These are phyloP conservation scores for Mychonastes homosphaera DNA, from an alignment of 139 green algal species.

Conservation along the genomic window DNA sequence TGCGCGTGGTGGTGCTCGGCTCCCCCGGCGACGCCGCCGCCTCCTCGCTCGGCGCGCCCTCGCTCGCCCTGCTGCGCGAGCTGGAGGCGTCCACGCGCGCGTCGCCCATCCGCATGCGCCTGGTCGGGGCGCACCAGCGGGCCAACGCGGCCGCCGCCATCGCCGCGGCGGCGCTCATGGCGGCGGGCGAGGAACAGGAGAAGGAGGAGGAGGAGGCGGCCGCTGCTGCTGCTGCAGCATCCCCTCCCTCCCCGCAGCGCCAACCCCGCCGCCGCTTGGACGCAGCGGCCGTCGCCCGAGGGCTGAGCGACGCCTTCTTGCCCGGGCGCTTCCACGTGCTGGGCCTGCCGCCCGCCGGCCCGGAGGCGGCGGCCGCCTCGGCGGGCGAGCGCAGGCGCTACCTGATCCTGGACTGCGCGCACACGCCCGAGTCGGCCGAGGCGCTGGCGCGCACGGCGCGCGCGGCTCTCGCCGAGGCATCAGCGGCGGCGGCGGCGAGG, in stretches of 20 bases:
- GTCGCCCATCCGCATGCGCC: conserved; percentile 15
- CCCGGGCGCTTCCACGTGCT: conserved; percentile 62
- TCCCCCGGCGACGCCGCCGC: neutral
- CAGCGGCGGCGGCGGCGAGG: conserved; percentile 12
- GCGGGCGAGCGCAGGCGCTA: conserved; percentile 1
- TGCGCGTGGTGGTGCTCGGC: neutral
- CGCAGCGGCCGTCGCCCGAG: conserved; percentile 24
- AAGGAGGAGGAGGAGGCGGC: conserved; percentile 15
- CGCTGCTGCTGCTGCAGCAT: too few species aligned
- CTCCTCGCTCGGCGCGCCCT: neutral
- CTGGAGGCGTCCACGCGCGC: neutral
- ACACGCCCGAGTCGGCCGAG: conserved; percentile 53
- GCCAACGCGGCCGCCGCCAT: conserved; percentile 56
- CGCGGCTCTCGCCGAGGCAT: conserved; percentile 34
- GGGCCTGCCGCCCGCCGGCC: neutral
- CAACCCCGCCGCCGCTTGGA: too few species aligned
- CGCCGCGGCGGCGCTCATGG: conserved; percentile 33
- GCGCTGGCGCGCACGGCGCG: conserved; percentile 42
- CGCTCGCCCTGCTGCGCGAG: neutral
- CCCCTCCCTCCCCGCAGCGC: too few species aligned
- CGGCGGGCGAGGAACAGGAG: conserved; percentile 11
- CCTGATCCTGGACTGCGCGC: conserved; percentile 68
- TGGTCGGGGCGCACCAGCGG: conserved; percentile 57
- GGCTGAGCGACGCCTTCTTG: conserved; percentile 34
- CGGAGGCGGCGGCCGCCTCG: neutral